Base-by-base conservation (phyloP, 495 filamentous ascomycete species). In the Penicillium cinerascens region DNA sequence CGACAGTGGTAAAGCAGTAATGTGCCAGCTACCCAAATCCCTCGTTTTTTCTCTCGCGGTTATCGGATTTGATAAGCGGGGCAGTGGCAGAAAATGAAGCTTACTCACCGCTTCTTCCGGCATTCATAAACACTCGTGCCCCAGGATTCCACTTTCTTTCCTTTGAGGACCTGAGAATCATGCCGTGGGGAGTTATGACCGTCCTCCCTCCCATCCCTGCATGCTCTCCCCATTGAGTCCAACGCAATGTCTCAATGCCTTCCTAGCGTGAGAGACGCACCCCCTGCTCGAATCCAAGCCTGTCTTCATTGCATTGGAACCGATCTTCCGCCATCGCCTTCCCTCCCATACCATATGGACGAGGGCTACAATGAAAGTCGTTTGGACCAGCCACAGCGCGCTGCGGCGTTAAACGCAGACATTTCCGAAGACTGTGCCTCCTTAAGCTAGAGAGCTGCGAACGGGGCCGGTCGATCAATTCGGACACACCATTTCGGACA, bases 241-340 rank as follows among this genome's bases (percentile, higher is more conserved):
- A 29, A 29, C n/a, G n/a, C 22, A 6, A 23, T 3, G 22, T 33
- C 21, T 54, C 44, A 46, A 43, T 49, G 46, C 45, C 45, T 55
- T 55, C 52, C 52, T 55, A 49, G 52, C 45, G 52, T 55, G 46
- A 44, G 52, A 55, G 52, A 55, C 52, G 52, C 52, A 54, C 42
- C 20, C 39, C 43, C 43, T 54, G 52, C 44, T 54, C 45, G 39
- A 54, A 20, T 17, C 21, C 45, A 37, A 29, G 7, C 8, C 44
- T 44, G 13, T 38, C 22, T 43, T 15, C 23, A 33, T 17, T 45
- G 43, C 43, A 27, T 26, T 29, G 43, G 42, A 29, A 26, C 3
- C 27, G 10, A 29, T 29, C 27, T 11, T 4, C 9, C 10, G 9
- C 27, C 27, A 29, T 8, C 7, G 2, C 6, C 27, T 29, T 9